phyloP scores from a whole-genome alignment of 768 basidiomycete species.

The Pisolithus microcarpus region DNA sequence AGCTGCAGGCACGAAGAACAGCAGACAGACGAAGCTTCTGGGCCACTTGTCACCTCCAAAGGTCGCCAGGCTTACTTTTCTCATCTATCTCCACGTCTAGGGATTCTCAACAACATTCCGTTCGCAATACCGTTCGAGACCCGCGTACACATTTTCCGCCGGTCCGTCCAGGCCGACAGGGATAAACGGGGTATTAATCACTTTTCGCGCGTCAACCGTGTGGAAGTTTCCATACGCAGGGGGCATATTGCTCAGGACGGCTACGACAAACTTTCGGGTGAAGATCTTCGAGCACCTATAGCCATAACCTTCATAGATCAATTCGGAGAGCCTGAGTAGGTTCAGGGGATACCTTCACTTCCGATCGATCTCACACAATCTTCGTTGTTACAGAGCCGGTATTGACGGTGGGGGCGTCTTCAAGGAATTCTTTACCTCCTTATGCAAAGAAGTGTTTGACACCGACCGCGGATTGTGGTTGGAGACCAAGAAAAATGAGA shows the following conservation, averaged over 20 bases:
- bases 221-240: conserved; percentile 40
- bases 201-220: conserved; percentile 13
- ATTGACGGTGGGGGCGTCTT: conserved; percentile 97
- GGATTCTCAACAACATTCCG: conserved; percentile 90
- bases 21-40: conserved; percentile 30
- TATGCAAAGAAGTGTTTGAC: conserved; percentile 93
- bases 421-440: conserved; percentile 93
- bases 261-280: conserved; percentile 73
- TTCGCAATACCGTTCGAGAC: conserved; percentile 91
- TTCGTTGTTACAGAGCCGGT: conserved; percentile 49
- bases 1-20: conserved; percentile 58
- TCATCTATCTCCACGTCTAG: conserved; percentile 63
- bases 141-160: conserved; percentile 84
- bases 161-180: conserved; percentile 69
- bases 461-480: conserved; percentile 93
- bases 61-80: conserved; percentile 63
- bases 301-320: conserved; percentile 91
- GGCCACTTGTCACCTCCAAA: conserved; percentile 40
- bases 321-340: conserved; percentile 79
- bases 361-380: conserved; percentile 3
- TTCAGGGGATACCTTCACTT: conserved; percentile 6
- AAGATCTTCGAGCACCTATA: conserved; percentile 73
- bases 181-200: conserved; percentile 13
- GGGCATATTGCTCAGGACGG: conserved; percentile 83
- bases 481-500: conserved; percentile 80